These are phyloP conservation scores for Casuarina equisetifolia DNA, from an alignment of 306 rosid species.

Conservation along the genomic window DNA sequence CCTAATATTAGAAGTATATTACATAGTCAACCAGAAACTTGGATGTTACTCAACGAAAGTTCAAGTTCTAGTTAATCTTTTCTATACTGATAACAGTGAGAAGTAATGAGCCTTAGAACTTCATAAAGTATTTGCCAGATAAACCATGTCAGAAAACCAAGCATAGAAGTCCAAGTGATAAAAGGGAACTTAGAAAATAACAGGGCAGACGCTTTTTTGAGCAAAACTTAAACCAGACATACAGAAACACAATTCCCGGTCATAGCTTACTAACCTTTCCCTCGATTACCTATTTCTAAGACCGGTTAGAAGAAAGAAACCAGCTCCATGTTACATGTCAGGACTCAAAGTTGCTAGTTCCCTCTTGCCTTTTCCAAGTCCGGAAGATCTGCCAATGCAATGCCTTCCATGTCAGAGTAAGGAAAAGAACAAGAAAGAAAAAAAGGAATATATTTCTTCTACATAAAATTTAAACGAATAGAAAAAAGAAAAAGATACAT, in stretches of 20 bases:
- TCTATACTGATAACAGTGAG: not conserved
- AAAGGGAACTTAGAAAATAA: not conserved
- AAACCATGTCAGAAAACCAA: not conserved
- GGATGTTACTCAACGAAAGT: not conserved
- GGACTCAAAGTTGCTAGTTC: slow-evolving; percentile 30
- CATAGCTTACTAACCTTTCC: not conserved
- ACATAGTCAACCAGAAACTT: not conserved
- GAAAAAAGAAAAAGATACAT: not conserved
- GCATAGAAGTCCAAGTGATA: slow-evolving; percentile 2
- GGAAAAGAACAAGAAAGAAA: not conserved
- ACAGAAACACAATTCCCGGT: not conserved
- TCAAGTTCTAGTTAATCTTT: not conserved
- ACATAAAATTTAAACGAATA: not conserved
- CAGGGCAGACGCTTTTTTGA: not conserved
- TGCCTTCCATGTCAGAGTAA: slow-evolving; percentile 8
- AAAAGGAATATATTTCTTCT: not conserved
- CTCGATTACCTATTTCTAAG: not conserved
- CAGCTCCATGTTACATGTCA: slow-evolving; percentile 11
- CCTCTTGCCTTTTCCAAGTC: slow-evolving; percentile 89
- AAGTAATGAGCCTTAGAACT: not conserved
- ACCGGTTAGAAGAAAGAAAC: not conserved
- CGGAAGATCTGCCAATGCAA: slow-evolving; percentile 73
- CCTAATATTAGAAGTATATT: not conserved
- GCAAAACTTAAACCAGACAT: not conserved
- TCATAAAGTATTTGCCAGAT: not conserved